Conservation (phyloP, 176 grass and related monocot genomes). For the Carex pumila region DNA sequence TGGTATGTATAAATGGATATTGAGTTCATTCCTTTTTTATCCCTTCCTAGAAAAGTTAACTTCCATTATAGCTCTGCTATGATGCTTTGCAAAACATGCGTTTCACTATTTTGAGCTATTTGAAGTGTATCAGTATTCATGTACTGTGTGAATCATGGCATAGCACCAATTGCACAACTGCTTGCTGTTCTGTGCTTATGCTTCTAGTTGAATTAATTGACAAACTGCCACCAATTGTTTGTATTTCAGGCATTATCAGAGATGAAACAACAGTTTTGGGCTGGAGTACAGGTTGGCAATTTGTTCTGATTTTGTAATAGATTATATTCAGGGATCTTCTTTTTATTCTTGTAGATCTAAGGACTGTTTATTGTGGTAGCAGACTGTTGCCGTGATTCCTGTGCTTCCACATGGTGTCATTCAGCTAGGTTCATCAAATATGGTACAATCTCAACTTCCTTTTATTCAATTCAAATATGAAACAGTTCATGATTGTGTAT, state of each 20-base stretch:
- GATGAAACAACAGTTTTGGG: slow-evolving; percentile 37
- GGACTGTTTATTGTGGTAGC: slow-evolving; percentile 4
- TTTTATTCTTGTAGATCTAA: not conserved
- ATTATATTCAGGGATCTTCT: slow-evolving; percentile 6
- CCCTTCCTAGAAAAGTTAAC: not conserved
- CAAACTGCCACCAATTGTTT: not conserved
- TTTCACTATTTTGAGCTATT: not conserved
- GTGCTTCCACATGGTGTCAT: slow-evolving; percentile 40
- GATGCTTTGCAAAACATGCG: not conserved
- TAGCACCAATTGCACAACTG: not conserved
- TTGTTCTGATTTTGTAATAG: not conserved
- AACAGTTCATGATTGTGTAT: not conserved
- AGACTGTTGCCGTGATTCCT: slow-evolving; percentile 39
- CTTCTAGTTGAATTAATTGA: not conserved
- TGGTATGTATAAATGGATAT: not conserved
- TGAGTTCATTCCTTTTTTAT: not conserved
- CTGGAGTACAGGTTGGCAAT: slow-evolving; percentile 31
- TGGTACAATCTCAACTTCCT: slow-evolving; percentile 23
- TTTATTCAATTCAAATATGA: not conserved
- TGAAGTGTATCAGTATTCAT: not conserved
- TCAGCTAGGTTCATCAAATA: slow-evolving; percentile 38
- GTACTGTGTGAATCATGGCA: not conserved
- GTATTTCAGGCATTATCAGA: slow-evolving; percentile 32
- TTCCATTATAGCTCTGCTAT: not conserved
- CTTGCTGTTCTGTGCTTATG: not conserved